phyloP scores from a whole-genome alignment of 345 rosid species.

The Barbarea vulgaris region DNA sequence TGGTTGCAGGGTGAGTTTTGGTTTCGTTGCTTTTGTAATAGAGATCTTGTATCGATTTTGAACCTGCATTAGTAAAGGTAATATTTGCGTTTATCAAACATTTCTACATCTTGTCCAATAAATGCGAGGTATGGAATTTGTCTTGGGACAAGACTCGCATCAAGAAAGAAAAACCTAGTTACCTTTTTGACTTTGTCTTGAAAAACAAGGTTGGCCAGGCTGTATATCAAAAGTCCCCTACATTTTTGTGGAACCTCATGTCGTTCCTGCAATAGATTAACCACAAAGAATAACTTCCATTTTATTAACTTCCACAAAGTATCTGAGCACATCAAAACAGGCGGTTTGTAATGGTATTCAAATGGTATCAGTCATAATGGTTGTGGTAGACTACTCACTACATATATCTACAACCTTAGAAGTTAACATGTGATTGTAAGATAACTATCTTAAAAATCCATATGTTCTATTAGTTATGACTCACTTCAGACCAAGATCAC shows the following conservation, averaged over 20 bases:
- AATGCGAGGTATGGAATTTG: neutral
- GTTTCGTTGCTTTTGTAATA: constrained; percentile 38
- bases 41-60: constrained; percentile 57
- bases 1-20: constrained; percentile 43
- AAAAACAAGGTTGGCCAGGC: constrained; percentile 58
- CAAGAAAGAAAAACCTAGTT: neutral
- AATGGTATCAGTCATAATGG: neutral
- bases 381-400: neutral
- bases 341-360: neutral
- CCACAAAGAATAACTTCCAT: neutral
- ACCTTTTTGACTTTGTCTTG: constrained; percentile 75
- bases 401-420: neutral
- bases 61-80: constrained; percentile 46
- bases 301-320: neutral
- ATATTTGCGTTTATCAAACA: neutral
- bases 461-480: neutral
- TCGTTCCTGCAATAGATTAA: constrained; percentile 55
- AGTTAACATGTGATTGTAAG: neutral
- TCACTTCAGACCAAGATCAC: neutral
- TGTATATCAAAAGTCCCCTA: constrained; percentile 56
- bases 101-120: neutral
- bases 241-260: constrained; percentile 62
- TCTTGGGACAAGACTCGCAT: neutral
- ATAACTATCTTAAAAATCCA: neutral
- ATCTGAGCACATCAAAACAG: neutral